Percentiles rank a stretch among this genome's conserved stretches.
Conservation (phyloP, 805 yeast species). For the Nakazawaea wickerhamii region DNA sequence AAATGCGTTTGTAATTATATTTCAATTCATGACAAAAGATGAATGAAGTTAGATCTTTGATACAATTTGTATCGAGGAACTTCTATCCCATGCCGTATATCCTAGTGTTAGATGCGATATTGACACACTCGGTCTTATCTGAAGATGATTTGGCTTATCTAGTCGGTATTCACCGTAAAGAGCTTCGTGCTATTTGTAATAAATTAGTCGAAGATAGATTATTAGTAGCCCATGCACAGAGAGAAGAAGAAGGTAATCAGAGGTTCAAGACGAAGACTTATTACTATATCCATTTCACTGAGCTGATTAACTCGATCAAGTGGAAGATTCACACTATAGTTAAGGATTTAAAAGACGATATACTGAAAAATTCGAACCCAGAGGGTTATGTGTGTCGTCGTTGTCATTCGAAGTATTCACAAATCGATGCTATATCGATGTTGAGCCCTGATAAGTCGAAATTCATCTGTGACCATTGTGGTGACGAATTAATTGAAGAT, state of each 20-base stretch:
- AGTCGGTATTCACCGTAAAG: slow-evolving; percentile 81
- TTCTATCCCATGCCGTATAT: slow-evolving; percentile 84
- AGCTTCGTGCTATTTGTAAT: slow-evolving; percentile 76
- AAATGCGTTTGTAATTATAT: too few relatives aligned
- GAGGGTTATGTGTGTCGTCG: slow-evolving; percentile 91
- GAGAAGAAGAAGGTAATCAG: slow-evolving; percentile 61
- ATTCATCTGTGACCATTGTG: slow-evolving; percentile 83
- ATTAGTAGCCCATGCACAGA: slow-evolving; percentile 63
- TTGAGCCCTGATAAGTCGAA: slow-evolving; percentile 74
- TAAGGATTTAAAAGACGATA: slow-evolving; percentile 69
- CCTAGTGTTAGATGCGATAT: slow-evolving; percentile 77
- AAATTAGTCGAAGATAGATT: slow-evolving; percentile 80
- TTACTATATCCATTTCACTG: slow-evolving; percentile 83
- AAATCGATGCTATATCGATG: slow-evolving; percentile 81
- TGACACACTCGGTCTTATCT: slow-evolving; percentile 82
- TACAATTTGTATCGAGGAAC: slow-evolving; percentile 79
- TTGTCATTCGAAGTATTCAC: slow-evolving; percentile 75
- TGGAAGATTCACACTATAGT: slow-evolving; percentile 94
- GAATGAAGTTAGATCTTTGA: slow-evolving; percentile 40
- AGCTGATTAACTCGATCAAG: slow-evolving; percentile 91
- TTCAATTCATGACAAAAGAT: slow-evolving; percentile 1
- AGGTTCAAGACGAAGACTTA: slow-evolving; percentile 73
- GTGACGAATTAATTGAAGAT: slow-evolving; percentile 74
- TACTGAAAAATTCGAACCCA: slow-evolving; percentile 81
- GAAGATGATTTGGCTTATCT: slow-evolving; percentile 87